Base-by-base conservation (phyloP, 768 basidiomycete genomes). In the Pisolithus marmoratus region DNA sequence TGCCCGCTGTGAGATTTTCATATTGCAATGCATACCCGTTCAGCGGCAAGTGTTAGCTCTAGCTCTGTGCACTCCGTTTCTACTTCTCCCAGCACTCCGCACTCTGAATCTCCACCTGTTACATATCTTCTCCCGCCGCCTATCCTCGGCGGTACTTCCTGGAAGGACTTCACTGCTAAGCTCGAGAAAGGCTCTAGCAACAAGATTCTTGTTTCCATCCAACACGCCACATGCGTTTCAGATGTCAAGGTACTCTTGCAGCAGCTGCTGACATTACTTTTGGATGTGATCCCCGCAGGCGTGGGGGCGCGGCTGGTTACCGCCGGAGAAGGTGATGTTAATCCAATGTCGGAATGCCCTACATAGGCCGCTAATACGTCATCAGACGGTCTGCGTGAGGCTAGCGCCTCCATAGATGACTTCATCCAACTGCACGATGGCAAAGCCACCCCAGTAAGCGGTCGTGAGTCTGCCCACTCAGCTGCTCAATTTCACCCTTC, bases 111-210 rank as follows among this genome's bases (percentile, higher is more conserved):
- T 1, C 36, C 36, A 2, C 53, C 36, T 17, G 27, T 61, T 2
- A 62, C 50, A 54, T 12, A 49, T n/a, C 54, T 69, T 2, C 58
- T 69, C n/a, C 26, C 55, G n/a, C 63, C 59, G 1, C 27, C 31
- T 20, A 54, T 61, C 3, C 37, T 66, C 36, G 46, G 55, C 1
- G 8, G 9, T 15, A n/a, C 8, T 15, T 52, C 49, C 9, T 53
- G 69, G 41, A 49, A 46, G 23, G 19, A 46, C 1, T 63, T 67
- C 12, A 43, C 54, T 2, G 54, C 55, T 7, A 60, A 51, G 38
- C 58, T 69, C 24, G 60, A 62, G 11, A 67, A 57, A 29, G 65
- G 67, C n/a, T 58, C 59, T 37, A 65, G 54, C 3, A 63, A 66
- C 46, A 63, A 54, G 38, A 49, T 69, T 12, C 27, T 67, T 8